Evolutionary conservation across 352 stramenopile genomes (phyloP).

Genomic region (Phytophthora fragariaefolia): DNA sequence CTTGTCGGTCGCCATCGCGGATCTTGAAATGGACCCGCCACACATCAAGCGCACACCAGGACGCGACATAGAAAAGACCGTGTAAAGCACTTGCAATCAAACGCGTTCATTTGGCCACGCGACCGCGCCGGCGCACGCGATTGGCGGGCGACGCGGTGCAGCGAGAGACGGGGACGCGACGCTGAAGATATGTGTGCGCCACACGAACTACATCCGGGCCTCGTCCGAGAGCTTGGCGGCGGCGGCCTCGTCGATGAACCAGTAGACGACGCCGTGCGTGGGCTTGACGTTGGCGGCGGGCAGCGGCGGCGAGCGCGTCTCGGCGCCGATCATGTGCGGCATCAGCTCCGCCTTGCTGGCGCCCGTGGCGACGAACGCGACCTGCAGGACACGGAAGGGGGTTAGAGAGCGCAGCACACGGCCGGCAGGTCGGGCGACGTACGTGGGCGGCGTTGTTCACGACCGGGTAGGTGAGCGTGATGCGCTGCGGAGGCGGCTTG

Average conservation of each 20-base stretch:
- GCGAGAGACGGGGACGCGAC: no score
- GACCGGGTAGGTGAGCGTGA: slow-evolving; percentile 97
- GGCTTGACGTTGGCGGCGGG: slow-evolving; percentile 80
- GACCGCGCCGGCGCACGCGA: not conserved
- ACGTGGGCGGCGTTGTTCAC: slow-evolving; percentile 92
- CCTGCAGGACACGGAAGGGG: slow-evolving; percentile 41
- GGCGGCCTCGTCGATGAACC: slow-evolving; percentile 88
- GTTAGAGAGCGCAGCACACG: not conserved
- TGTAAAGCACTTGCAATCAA: no score
- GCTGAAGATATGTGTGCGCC: not conserved
- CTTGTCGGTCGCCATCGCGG: slow-evolving; percentile 48
- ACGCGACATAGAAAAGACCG: no score
- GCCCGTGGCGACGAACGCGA: slow-evolving; percentile 93
- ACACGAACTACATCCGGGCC: slow-evolving; percentile 35
- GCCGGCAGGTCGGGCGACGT: slow-evolving; percentile 27
- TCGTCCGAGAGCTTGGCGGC: slow-evolving; percentile 61
- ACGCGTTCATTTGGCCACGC: not conserved
- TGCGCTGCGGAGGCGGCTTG: slow-evolving; percentile 96
- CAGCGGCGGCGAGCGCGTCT: slow-evolving; percentile 64
- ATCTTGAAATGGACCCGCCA: slow-evolving; percentile 44
- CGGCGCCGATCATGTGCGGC: slow-evolving; percentile 74
- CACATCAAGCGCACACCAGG: no score
- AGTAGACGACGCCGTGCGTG: slow-evolving; percentile 74
- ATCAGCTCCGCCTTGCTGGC: slow-evolving; percentile 90
- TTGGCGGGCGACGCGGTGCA: no score